Evolutionary conservation across 345 rosid species (phyloP).

Genomic region (Brassica carinata): DNA sequence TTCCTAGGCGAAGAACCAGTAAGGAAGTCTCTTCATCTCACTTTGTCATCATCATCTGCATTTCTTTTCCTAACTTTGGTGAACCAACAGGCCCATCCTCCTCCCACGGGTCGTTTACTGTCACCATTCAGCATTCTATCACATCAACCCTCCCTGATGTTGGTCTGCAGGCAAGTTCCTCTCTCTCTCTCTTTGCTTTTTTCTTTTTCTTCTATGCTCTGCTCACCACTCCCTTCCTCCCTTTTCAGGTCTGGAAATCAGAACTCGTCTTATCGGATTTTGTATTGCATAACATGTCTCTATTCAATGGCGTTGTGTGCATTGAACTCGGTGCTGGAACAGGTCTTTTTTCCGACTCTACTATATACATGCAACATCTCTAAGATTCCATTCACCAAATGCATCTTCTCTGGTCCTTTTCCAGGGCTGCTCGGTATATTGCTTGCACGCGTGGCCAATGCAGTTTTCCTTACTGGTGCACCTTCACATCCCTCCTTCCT

Average conservation of each 20-base stretch:
- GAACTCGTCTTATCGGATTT: slow-evolving; percentile 75
- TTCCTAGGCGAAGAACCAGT: slow-evolving; percentile 60
- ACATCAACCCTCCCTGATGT: slow-evolving; percentile 72
- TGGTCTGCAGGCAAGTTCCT: slow-evolving; percentile 72
- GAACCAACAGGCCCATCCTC: slow-evolving; percentile 44
- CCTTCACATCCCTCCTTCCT: background rate
- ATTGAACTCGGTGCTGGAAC: slow-evolving; percentile 94
- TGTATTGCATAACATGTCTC: slow-evolving; percentile 68
- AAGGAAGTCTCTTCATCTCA: slow-evolving; percentile 19
- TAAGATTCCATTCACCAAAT: too few species aligned
- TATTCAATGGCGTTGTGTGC: slow-evolving; percentile 52
- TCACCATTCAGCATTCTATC: slow-evolving; percentile 69
- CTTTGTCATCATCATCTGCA: background rate
- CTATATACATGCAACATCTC: too few species aligned
- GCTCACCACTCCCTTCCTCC: background rate
- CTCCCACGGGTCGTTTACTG: slow-evolving; percentile 36
- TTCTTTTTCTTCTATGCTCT: background rate
- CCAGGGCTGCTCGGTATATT: slow-evolving; percentile 75
- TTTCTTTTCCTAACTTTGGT: too few species aligned
- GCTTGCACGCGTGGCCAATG: slow-evolving; percentile 68
- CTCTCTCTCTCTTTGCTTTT: background rate
- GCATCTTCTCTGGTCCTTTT: slow-evolving; percentile 15
- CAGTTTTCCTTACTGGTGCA: slow-evolving; percentile 72
- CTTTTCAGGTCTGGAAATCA: slow-evolving; percentile 86
- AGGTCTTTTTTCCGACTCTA: slow-evolving; percentile 53